Evolutionary conservation across 1,139 yeast species (phyloP).

Genomic region (Sugiyamaella xylanicola): DNA sequence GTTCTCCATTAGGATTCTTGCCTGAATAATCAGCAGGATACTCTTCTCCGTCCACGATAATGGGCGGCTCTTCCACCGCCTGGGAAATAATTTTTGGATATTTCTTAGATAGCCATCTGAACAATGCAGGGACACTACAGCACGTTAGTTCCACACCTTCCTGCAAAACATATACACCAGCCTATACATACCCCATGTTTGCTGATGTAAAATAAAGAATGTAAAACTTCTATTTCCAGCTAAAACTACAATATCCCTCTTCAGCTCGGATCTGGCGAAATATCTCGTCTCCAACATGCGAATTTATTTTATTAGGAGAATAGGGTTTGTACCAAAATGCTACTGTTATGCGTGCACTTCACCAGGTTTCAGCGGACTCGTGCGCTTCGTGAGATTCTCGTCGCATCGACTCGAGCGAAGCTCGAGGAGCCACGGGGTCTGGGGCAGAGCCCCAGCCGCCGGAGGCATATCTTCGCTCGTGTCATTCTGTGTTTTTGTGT

Average conservation of each 20-base stretch:
- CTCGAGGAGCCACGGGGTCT: background rate
- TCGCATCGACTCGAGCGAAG: too few relatives aligned
- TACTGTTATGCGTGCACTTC: background rate
- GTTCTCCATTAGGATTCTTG: conserved; percentile 93
- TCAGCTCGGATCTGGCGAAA: background rate
- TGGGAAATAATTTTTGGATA: conserved; percentile 95
- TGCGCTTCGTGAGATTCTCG: too few relatives aligned
- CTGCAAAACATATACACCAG: too few relatives aligned
- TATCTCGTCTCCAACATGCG: background rate
- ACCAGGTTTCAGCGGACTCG: too few relatives aligned
- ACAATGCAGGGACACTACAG: conserved; percentile 91
- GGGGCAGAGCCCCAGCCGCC: background rate
- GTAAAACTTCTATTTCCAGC: background rate
- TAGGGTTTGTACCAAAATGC: background rate
- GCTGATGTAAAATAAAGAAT: background rate
- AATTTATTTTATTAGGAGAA: background rate
- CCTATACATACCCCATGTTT: background rate
- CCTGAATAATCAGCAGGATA: conserved; percentile 69
- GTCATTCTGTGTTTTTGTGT: background rate
- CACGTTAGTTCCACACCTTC: too few relatives aligned
- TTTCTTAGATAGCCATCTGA: conserved; percentile 91
- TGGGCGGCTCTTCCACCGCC: conserved; percentile 73
- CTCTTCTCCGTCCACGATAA: conserved; percentile 56
- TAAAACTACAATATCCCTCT: background rate
- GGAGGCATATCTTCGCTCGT: background rate